These are phyloP conservation scores for Didymellaceae sp. DNA, from an alignment of 2,329 filamentous ascomycete genomes.

Conservation along the genomic window DNA sequence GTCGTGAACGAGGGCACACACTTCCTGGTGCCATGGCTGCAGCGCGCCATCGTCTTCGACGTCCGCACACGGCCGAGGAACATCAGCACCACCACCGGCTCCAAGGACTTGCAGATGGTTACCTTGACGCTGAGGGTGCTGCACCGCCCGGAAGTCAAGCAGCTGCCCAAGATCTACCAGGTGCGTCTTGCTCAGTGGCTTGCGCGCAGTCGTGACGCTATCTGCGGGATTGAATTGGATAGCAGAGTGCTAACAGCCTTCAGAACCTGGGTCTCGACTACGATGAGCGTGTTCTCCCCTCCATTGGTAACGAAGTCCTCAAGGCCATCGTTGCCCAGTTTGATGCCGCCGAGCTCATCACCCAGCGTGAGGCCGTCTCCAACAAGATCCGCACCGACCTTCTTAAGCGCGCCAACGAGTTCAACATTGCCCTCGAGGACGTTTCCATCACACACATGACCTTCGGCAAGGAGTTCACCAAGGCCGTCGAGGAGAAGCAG, in stretches of 20 bases:
- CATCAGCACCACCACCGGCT: conserved; percentile 95
- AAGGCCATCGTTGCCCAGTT: conserved; percentile 62
- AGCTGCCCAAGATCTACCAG: conserved; percentile 97
- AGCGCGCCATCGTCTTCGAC: conserved; percentile 93
- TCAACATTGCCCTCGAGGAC: conserved; percentile 98
- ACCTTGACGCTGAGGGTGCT: conserved; percentile 95
- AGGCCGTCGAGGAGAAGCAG: conserved; percentile 99
- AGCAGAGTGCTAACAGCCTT: conserved; percentile 18
- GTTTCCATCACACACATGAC: conserved; percentile 99
- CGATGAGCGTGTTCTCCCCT: conserved; percentile 70
- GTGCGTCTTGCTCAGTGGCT: conserved; percentile 57
- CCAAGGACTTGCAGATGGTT: conserved; percentile 99
- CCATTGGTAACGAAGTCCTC: conserved; percentile 62
- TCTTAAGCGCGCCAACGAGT: conserved; percentile 89
- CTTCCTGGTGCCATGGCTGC: conserved; percentile 94
- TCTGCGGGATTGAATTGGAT: too few species aligned
- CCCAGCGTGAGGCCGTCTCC: conserved; percentile 94
- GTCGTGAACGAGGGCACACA: conserved; percentile 97
- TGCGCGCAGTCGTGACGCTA: not conserved
- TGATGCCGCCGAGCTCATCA: conserved; percentile 75
- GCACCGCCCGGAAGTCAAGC: conserved; percentile 91
- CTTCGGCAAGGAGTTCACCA: conserved; percentile 98
- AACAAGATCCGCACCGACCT: conserved; percentile 93
- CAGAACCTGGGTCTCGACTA: conserved; percentile 98
- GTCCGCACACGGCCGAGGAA: conserved; percentile 97